phyloP scores from a whole-genome alignment of 2,329 filamentous ascomycete genomes.

The Diaporthe ilicicola region DNA sequence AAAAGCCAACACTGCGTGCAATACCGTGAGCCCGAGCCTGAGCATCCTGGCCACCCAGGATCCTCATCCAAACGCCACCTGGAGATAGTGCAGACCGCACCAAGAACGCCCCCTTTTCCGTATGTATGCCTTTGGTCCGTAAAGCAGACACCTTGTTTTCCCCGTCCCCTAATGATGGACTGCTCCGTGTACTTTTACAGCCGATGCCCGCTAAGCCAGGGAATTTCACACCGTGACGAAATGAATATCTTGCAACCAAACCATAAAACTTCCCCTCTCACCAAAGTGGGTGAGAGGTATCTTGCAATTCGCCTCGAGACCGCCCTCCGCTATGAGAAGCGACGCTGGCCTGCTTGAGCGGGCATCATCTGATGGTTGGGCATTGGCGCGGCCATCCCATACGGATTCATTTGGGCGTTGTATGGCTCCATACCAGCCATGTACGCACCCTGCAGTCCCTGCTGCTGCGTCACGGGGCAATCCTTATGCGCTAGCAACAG shows the following conservation, averaged over 20 bases:
- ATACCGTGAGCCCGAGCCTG: neutral
- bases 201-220: conserved; percentile 17
- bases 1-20: conserved; percentile 7
- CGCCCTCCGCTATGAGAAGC: conserved; percentile 58
- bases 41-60: conserved; percentile 6
- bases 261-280: neutral
- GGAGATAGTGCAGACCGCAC: neutral
- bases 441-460: conserved; percentile 71
- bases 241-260: conserved; percentile 25
- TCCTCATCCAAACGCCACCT: conserved; percentile 28
- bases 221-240: conserved; percentile 5
- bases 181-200: conserved; percentile 34
- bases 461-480: conserved; percentile 89
- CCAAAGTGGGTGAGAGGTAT: neutral
- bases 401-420: conserved; percentile 66
- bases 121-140: conserved; percentile 31
- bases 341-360: conserved; percentile 62
- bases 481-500: conserved; percentile 94
- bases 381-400: conserved; percentile 64
- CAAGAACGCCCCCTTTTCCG: conserved; percentile 31
- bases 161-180: conserved; percentile 27
- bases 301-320: neutral
- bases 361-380: conserved; percentile 63
- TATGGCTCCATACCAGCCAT: conserved; percentile 63
- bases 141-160: conserved; percentile 29